Base-by-base conservation (phyloP, 2,329 filamentous ascomycete genomes). In the Phyllosticta citribraziliensis region DNA sequence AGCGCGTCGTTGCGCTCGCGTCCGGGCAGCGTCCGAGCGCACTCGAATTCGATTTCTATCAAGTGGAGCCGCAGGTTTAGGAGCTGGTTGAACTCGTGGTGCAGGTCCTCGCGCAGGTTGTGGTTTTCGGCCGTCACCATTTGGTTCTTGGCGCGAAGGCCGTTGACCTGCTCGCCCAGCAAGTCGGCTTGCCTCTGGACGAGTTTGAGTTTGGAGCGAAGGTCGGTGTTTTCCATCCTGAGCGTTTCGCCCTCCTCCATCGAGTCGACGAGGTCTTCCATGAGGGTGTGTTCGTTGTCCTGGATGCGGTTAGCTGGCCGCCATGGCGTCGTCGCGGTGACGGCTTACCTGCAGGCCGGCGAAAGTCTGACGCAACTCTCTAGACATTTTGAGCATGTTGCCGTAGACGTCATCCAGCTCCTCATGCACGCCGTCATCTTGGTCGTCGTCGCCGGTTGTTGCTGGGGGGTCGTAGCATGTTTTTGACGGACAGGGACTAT, bases 21-120 rank as follows among this genome's bases (percentile, higher is more conserved):
- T 12, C 51, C 60, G 12, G 2, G 14, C 11, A 35, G 40, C 12
- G 55, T 53, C 20, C 52, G 54, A 22, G 60, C 60, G 33, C 51
- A 61, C 30, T 55, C 52, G 20, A 57, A 55, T 51, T 75, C 72
- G 20, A 76, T 58, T 5, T 70, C 69, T 63, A 72, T 72, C 55
- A 76, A 66, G 63, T 75, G 73, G 33, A 75, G 63, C 65, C 74
- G 73, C 52, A 76, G 63, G 58, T 71, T 74, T 47, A 76, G 67
- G 20, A 76, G 66, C 60, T 75, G 72, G 57, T 68, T 70, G 60
- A 74, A 70, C 57, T 74, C 72, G 64, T 74, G 72, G 27, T 69
- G 71, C 19, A 75, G 65, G 59, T 75, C 72, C 2, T 68, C 65
- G 52, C 69, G 68, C 55, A 76, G 64, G 11, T 66, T 66, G 56